Evolutionary conservation across 2,329 filamentous ascomycete species (phyloP).

Genomic region (Microdochium paspali): DNA sequence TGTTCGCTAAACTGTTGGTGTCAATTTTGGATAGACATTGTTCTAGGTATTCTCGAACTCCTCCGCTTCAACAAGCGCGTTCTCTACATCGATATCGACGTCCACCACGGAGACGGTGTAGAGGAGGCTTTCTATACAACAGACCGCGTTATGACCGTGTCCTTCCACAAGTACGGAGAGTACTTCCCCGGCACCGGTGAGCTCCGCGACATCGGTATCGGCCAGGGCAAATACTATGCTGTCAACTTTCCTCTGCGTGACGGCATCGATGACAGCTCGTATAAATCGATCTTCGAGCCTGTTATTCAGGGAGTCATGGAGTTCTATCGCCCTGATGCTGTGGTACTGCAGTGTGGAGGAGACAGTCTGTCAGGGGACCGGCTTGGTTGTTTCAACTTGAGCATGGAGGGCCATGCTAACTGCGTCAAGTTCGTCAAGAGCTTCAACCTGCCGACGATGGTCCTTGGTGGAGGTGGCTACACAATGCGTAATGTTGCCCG

Average conservation of each 20-base stretch:
- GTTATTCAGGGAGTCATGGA: slow-evolving; percentile 80
- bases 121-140: slow-evolving; percentile 92
- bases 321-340: slow-evolving; percentile 81
- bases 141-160: slow-evolving; percentile 85
- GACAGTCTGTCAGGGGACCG: slow-evolving; percentile 92
- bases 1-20: not conserved
- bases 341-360: slow-evolving; percentile 92
- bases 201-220: slow-evolving; percentile 77
- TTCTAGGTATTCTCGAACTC: slow-evolving; percentile 87
- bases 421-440: slow-evolving; percentile 89
- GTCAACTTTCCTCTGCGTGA: slow-evolving; percentile 89
- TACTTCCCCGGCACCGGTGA: slow-evolving; percentile 93
- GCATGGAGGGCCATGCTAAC: slow-evolving; percentile 90
- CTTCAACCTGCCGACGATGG: slow-evolving; percentile 76
- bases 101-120: slow-evolving; percentile 88
- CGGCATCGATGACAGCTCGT: slow-evolving; percentile 82
- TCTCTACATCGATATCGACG: slow-evolving; percentile 95
- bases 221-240: slow-evolving; percentile 79
- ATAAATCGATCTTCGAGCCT: slow-evolving; percentile 86
- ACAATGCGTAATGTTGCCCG: slow-evolving; percentile 95
- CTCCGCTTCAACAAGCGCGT: slow-evolving; percentile 86
- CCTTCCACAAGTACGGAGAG: slow-evolving; percentile 94
- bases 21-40: slow-evolving; percentile 70
- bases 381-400: slow-evolving; percentile 93
- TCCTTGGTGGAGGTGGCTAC: slow-evolving; percentile 92